phyloP scores from a whole-genome alignment of 352 stramenopile species.

The Phytophthora lateralis region DNA sequence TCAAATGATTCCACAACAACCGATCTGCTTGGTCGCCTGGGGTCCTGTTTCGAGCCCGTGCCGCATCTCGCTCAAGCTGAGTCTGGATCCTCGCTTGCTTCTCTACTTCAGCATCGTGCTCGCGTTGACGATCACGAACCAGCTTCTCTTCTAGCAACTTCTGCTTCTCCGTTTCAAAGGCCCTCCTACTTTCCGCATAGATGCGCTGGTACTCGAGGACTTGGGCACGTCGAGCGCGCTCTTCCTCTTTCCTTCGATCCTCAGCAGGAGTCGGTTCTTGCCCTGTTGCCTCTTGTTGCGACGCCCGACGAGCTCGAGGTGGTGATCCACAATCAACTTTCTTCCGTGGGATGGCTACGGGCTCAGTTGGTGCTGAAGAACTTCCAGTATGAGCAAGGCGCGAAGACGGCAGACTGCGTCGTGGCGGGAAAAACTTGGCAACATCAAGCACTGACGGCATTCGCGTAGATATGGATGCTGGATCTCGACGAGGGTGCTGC shows the following conservation, averaged over 20 bases:
- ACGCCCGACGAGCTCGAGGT: slow-evolving; percentile 6
- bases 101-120: slow-evolving; percentile 19
- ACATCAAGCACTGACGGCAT: slow-evolving; percentile 31
- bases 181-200: slow-evolving; percentile 23
- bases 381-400: neutral
- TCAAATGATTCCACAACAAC: slow-evolving; percentile 33
- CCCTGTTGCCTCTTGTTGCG: slow-evolving; percentile 4
- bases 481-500: neutral
- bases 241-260: slow-evolving; percentile 19
- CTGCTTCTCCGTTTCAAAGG: slow-evolving; percentile 22
- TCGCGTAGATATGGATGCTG: slow-evolving; percentile 8
- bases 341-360: slow-evolving; percentile 27
- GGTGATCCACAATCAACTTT: slow-evolving; percentile 28
- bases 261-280: slow-evolving; percentile 11
- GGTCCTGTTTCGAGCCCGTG: neutral
- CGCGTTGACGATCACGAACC: slow-evolving; percentile 19
- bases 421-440: slow-evolving; percentile 22
- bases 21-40: neutral
- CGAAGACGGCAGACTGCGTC: slow-evolving; percentile 3
- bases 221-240: slow-evolving; percentile 18
- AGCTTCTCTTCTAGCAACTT: slow-evolving; percentile 15
- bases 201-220: slow-evolving; percentile 25
- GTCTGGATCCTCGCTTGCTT: slow-evolving; percentile 14
- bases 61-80: slow-evolving; percentile 22
- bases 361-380: neutral